A percentile compares a stretch with the other conserved stretches of the same genome.
These are phyloP conservation scores for Periconia sp. DNA, from an alignment of 2,329 filamentous ascomycete species.

Conservation along the genomic window DNA sequence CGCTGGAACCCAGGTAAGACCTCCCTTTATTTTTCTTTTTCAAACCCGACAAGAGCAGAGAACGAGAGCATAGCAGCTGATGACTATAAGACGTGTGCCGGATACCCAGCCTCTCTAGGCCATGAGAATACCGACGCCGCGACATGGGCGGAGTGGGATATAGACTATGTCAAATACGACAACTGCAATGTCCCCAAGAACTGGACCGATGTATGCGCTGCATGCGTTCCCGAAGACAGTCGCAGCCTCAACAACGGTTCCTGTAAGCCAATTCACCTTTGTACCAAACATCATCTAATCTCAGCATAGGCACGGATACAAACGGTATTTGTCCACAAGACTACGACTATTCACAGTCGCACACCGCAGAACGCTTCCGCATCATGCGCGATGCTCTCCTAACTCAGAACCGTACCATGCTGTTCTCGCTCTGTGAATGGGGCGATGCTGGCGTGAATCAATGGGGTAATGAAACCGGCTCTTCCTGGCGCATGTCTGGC, in stretches of 20 bases:
- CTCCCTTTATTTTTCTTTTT: too few species aligned
- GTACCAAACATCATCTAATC: constrained; percentile 19
- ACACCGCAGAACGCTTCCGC: constrained; percentile 59
- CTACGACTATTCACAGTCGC: constrained; percentile 58
- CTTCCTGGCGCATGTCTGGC: constrained; percentile 38
- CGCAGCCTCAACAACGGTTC: constrained; percentile 49
- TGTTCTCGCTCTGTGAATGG: constrained; percentile 45
- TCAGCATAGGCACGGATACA: constrained; percentile 28
- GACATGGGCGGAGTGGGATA: constrained; percentile 53
- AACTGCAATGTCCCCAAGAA: constrained; percentile 44
- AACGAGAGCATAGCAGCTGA: neutral
- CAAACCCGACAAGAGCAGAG: neutral
- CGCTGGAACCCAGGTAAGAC: constrained; percentile 47
- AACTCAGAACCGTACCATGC: constrained; percentile 46
- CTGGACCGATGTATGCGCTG: constrained; percentile 44
- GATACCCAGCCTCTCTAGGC: constrained; percentile 62
- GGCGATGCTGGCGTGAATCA: constrained; percentile 35
- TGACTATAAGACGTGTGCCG: constrained; percentile 54
- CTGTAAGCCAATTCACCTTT: constrained; percentile 30
- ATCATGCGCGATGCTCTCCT: constrained; percentile 48
- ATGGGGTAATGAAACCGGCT: constrained; percentile 40
- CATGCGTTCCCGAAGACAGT: constrained; percentile 49
- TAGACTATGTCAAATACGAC: constrained; percentile 42
- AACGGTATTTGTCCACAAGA: constrained; percentile 48
- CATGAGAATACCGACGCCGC: constrained; percentile 63